Conservation (phyloP, 768 basidiomycete genomes). For the Harrya chromipes region DNA sequence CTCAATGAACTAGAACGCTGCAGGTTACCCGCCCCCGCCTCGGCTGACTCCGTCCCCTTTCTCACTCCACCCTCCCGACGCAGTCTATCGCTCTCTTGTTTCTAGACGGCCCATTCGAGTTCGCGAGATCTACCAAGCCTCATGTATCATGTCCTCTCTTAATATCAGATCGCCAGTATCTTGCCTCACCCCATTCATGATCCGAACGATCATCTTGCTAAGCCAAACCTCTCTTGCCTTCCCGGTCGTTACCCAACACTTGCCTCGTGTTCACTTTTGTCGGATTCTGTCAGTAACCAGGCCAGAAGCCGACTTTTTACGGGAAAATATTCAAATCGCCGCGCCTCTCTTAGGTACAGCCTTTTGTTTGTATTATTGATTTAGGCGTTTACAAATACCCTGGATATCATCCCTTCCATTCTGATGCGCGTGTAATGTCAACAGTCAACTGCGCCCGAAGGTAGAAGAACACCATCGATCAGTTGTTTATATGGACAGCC, state of each 20-base stretch:
- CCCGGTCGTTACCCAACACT: conserved; percentile 8
- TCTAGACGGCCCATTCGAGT: no score
- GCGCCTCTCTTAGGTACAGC: conserved; percentile 23
- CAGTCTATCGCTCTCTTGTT: neutral
- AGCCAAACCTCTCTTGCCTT: conserved; percentile 4
- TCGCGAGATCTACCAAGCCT: conserved; percentile 8
- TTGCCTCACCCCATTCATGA: conserved; percentile 31
- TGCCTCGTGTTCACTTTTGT: conserved; percentile 10
- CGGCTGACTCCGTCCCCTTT: no score
- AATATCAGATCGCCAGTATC: conserved; percentile 31
- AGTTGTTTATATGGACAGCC: conserved; percentile 8
- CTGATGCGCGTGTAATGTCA: conserved; percentile 36
- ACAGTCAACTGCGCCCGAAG: conserved; percentile 31
- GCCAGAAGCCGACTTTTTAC: conserved; percentile 11
- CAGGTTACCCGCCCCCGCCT: neutral
- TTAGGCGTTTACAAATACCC: conserved; percentile 20
- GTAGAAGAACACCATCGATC: conserved; percentile 16
- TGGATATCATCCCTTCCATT: conserved; percentile 33
- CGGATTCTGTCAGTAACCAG: neutral
- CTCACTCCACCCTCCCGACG: conserved; percentile 2
- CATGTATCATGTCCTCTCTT: conserved; percentile 29
- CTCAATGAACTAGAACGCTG: conserved; percentile 19
- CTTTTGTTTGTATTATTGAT: conserved; percentile 20
- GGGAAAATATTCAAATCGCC: conserved; percentile 15
- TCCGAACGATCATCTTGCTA: conserved; percentile 19